Conservation (phyloP, 768 basidiomycete genomes). For the Pleurotus pulmonarius region DNA sequence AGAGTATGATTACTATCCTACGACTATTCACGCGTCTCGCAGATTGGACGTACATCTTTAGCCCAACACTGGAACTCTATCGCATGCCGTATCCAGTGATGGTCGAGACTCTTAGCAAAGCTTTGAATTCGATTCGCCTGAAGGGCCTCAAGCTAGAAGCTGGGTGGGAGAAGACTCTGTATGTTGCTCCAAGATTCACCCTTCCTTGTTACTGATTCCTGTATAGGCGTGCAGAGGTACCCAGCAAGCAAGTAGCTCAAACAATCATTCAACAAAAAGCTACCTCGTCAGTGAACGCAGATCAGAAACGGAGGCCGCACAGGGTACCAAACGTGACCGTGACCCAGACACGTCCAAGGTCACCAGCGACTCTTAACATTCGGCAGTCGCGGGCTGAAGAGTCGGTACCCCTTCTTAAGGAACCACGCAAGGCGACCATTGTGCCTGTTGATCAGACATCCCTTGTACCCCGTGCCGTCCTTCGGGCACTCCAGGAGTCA, state of each 20-base stretch:
- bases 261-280: too few species aligned
- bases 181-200: background rate
- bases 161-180: conserved; percentile 9
- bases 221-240: background rate
- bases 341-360: too few species aligned
- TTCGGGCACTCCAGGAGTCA: too few species aligned
- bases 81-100: conserved; percentile 40
- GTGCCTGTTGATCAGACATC: too few species aligned
- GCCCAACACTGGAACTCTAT: conserved; percentile 33
- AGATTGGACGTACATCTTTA: conserved; percentile 52
- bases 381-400: too few species aligned
- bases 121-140: conserved; percentile 18
- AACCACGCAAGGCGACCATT: too few species aligned
- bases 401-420: too few species aligned
- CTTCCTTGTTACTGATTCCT: background rate
- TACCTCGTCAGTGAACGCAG: too few species aligned
- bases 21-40: background rate
- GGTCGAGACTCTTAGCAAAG: conserved; percentile 30
- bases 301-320: too few species aligned
- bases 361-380: too few species aligned
- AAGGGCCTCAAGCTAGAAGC: conserved; percentile 18
- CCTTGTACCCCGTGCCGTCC: too few species aligned
- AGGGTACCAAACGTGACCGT: too few species aligned
- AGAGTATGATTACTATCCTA: background rate
- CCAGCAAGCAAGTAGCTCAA: background rate